Evolutionary conservation across 495 filamentous ascomycete genomes (phyloP).

Genomic region (Aspergillus haitiensis): DNA sequence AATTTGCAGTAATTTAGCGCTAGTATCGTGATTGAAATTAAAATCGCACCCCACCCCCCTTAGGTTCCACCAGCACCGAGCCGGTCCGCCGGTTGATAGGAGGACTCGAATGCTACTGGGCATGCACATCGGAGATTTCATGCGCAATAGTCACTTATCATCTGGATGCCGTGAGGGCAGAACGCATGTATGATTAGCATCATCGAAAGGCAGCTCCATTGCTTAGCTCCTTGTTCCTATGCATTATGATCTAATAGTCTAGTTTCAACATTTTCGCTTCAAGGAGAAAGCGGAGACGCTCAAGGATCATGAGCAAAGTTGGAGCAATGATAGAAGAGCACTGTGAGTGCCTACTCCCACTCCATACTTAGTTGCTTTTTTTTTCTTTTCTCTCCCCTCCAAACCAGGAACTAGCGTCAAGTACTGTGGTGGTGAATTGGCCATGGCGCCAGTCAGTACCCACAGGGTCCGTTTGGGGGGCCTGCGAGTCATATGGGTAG

Average conservation of each 20-base stretch:
- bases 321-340: not conserved
- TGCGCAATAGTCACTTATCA: slow-evolving; percentile 5
- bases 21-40: slow-evolving; percentile 1
- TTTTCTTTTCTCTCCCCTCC: no score
- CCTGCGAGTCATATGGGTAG: slow-evolving; percentile 24
- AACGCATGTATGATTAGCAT: slow-evolving; percentile 21
- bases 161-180: slow-evolving; percentile 1
- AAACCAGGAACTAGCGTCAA: no score
- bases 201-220: slow-evolving; percentile 6
- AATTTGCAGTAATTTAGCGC: not conserved
- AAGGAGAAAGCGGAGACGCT: not conserved
- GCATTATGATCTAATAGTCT: not conserved
- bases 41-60: not conserved
- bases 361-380: not conserved
- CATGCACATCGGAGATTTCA: slow-evolving; percentile 24
- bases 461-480: slow-evolving; percentile 1
- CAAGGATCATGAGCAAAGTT: not conserved
- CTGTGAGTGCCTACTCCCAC: not conserved
- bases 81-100: slow-evolving; percentile 6
- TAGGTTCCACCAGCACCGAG: slow-evolving; percentile 6
- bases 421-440: not conserved
- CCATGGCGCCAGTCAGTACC: not conserved
- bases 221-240: not conserved
- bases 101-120: not conserved
- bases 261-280: not conserved